A percentile compares a stretch with the other conserved stretches of the same genome.
Evolutionary conservation across 2,329 filamentous ascomycete species (phyloP).

Genomic region (Cercospora canescens): DNA sequence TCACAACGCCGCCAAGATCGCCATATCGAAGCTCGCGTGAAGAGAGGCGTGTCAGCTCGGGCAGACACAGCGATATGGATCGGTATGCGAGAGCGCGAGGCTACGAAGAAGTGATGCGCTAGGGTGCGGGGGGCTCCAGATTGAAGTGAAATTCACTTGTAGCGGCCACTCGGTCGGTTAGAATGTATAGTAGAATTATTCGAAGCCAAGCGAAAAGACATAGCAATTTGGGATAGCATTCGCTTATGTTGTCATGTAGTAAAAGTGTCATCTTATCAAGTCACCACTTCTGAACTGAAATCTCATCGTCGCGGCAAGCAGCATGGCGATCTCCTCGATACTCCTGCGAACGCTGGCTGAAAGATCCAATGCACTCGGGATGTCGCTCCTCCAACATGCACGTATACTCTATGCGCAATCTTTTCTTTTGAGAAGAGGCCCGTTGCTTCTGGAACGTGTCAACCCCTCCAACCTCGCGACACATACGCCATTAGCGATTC

Average conservation of each 20-base stretch:
- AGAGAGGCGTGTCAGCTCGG: constrained; percentile 7
- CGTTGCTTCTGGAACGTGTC: neutral
- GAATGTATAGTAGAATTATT: neutral
- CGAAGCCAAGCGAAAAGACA: neutral
- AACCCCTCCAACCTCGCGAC: no score
- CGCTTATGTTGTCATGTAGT: neutral
- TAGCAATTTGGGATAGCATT: neutral
- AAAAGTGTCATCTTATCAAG: neutral
- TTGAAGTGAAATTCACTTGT: neutral
- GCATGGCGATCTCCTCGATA: no score
- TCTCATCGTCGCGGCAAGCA: no score
- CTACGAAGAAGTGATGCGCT: constrained; percentile 12
- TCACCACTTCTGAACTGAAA: neutral
- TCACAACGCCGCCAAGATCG: constrained; percentile 2
- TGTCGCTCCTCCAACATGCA: neutral
- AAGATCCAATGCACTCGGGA: neutral
- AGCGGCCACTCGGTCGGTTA: neutral
- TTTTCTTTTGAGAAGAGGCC: neutral
- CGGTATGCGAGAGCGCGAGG: constrained; percentile 12
- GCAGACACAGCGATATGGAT: constrained; percentile 14
- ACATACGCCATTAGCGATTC: no score
- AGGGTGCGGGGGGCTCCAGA: neutral
- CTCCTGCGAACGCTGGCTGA: neutral
- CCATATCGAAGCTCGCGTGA: constrained; percentile 9
- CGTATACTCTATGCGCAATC: neutral